These are phyloP conservation scores for Talaromyces liani DNA, from an alignment of 495 filamentous ascomycete genomes.

Conservation along the genomic window DNA sequence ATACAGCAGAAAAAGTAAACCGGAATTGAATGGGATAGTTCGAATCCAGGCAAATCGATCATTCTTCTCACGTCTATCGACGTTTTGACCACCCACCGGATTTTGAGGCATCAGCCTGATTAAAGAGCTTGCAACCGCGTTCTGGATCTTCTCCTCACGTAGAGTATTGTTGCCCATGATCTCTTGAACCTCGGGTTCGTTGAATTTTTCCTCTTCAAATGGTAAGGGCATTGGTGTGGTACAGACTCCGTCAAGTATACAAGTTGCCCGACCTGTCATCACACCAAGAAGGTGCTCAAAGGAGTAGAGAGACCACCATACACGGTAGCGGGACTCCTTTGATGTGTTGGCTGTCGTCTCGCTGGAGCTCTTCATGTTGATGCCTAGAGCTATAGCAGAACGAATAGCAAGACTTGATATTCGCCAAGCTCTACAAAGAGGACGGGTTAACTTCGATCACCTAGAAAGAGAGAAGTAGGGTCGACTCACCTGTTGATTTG, in stretches of 20 bases:
- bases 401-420: constrained; percentile 54
- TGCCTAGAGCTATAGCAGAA: constrained; percentile 51
- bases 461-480: neutral
- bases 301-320: constrained; percentile 61
- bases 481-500: constrained; percentile 56
- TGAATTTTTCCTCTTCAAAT: constrained; percentile 44
- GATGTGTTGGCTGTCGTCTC: constrained; percentile 40
- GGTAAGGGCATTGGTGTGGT: constrained; percentile 54
- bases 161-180: constrained; percentile 23
- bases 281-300: constrained; percentile 53
- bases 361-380: constrained; percentile 56
- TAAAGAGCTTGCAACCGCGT: constrained; percentile 26
- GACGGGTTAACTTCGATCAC: neutral
- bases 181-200: constrained; percentile 23
- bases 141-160: constrained; percentile 32
- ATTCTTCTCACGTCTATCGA: constrained; percentile 7
- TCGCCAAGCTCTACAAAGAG: constrained; percentile 49
- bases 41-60: constrained; percentile 23
- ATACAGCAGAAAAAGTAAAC: constrained; percentile 43
- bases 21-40: constrained; percentile 25
- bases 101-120: constrained; percentile 34
- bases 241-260: constrained; percentile 50
- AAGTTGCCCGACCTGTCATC: constrained; percentile 60
- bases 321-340: constrained; percentile 55
- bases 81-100: constrained; percentile 23